Conservation (phyloP, 495 filamentous ascomycete genomes). For the Daldinia vernicosa region DNA sequence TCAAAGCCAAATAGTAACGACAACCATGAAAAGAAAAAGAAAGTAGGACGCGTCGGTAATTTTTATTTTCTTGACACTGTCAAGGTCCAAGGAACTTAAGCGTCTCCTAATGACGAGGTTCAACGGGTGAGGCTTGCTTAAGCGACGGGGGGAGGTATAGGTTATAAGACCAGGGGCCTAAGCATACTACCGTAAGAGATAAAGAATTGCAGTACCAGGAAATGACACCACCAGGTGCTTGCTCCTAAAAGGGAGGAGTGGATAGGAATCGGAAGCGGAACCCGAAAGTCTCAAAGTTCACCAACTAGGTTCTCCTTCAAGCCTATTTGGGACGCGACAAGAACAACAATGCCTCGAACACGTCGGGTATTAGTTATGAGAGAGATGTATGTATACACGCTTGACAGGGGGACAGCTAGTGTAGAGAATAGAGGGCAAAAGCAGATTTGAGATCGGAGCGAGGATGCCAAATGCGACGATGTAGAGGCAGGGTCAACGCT, state of each 20-base stretch:
- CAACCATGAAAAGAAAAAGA: constrained; percentile 45
- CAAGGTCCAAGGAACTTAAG: constrained; percentile 49
- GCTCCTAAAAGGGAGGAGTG: constrained; percentile 52
- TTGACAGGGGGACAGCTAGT: constrained; percentile 43
- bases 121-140: constrained; percentile 56
- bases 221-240: constrained; percentile 46
- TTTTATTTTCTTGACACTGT: constrained; percentile 54
- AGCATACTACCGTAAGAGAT: constrained; percentile 45
- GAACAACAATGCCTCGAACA: constrained; percentile 32
- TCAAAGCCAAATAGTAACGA: constrained; percentile 43
- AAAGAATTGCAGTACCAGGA: constrained; percentile 49
- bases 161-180: constrained; percentile 52
- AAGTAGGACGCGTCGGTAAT: constrained; percentile 53
- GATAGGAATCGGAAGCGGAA: constrained; percentile 55
- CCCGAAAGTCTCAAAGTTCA: constrained; percentile 55
- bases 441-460: constrained; percentile 47
- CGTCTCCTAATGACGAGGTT: constrained; percentile 52
- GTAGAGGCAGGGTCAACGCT: constrained; percentile 36
- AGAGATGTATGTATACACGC: constrained; percentile 36
- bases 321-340: constrained; percentile 38
- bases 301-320: constrained; percentile 49
- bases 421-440: constrained; percentile 44
- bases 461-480: constrained; percentile 40
- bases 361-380: constrained; percentile 33
- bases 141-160: constrained; percentile 53